A percentile compares a stretch with the other conserved stretches of the same genome.
Conservation (phyloP, 108 stramenopile genomes). For the Cylindrotheca closterium region DNA sequence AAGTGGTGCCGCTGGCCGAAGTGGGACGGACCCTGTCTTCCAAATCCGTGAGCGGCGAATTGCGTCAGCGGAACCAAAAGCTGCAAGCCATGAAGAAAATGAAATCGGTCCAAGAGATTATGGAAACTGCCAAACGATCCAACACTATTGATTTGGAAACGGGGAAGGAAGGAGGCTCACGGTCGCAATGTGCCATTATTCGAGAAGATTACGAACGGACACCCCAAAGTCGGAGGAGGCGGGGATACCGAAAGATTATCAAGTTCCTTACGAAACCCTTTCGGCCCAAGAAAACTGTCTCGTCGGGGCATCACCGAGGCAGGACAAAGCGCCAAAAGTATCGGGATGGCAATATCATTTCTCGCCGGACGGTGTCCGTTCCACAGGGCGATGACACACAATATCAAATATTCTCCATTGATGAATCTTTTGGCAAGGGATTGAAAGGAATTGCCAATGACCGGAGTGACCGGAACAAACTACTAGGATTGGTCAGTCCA, state of each 20-base stretch:
- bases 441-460: neutral
- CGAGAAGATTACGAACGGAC: conserved; percentile 9
- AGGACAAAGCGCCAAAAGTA: neutral
- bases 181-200: conserved; percentile 14
- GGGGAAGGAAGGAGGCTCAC: conserved; percentile 5
- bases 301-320: neutral
- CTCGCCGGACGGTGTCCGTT: neutral
- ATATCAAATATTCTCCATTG: conserved; percentile 1
- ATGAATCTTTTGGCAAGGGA: neutral
- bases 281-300: neutral
- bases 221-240: conserved; percentile 6
- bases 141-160: conserved; percentile 23
- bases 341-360: no score
- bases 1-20: no score
- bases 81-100: neutral
- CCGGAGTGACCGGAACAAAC: neutral
- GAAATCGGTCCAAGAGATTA: neutral
- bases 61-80: no score
- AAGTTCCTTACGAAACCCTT: neutral
- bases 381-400: conserved; percentile 7
- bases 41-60: no score
- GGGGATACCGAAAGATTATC: neutral
- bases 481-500: neutral
- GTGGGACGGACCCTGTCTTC: no score
- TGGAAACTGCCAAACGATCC: conserved; percentile 1